Evolutionary conservation across 331 rosid genomes (phyloP), one percentile per base, ranked within the genome.

Genomic region (Stylosanthes scabra): DNA sequence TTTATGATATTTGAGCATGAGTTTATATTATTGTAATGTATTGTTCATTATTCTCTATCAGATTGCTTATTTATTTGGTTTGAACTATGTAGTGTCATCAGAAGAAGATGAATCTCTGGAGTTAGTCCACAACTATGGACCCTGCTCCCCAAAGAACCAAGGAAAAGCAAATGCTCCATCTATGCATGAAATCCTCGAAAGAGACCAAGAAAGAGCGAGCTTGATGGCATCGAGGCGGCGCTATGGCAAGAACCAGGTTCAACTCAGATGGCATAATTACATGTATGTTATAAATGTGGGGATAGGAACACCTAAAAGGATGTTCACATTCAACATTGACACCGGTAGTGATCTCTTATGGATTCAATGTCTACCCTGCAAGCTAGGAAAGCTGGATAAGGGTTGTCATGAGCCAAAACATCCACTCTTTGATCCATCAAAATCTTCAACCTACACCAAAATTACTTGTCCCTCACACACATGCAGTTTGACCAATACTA

Each of bases 321-420:
- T 11, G 41, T 28, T 59, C 14, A 59, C 63, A 11, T 15, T 59
- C 11, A 39, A 9, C 7, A 57, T 57, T 6, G 63, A 28, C 12
- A 57, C 41, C 7, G 63, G 63, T 27, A 57, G 63, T 42, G 11
- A 9, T 20, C 40, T 57, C 40, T 4, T 57, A 3, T 57, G 62
- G 62, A 57, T 39, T 57, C 62, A 57, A 57, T 57, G 40, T 27
- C 62, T 11, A 57, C 61, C 61, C 7, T 56, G 61, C 27, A 56
- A 56, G 39, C 13, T 56, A 2, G 37, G 61, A 56, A 56, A 2
- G 1, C 7, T 8, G 2, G 2, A 34, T 34, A 4, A 2, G 25
- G 62, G n/a, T 27, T 57, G 62, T 27, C 3, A 9, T 39, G 11
- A 57, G 62, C 62, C 28, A 10, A 2, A n/a, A 27, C 40, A 25